Base-by-base conservation (phyloP, 108 stramenopile species). In the Nitzschia palea region DNA sequence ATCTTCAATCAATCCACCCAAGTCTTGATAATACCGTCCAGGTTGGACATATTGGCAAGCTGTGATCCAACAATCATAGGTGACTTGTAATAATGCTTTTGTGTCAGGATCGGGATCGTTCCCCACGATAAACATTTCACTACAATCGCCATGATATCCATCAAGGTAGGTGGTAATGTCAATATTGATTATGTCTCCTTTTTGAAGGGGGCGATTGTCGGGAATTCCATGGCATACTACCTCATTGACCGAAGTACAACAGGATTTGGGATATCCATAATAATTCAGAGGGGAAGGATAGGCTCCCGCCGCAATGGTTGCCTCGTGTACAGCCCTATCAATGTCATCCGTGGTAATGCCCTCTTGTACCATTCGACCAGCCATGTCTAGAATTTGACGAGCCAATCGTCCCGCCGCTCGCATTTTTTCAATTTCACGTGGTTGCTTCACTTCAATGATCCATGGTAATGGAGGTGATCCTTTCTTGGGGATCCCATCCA, bases 201-300 rank as follows among this genome's bases (percentile, higher is more conserved):
- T 85, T 54, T 88, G 37, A 35, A 99, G 69, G n/a, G 62, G 70
- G 26, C 93, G 76, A 45, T 67, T 65, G 74, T 98, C 98, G 29
- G 98, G 98, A 57, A 99, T 99, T 29, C 98, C 98, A 74, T 99
- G 98, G 69, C 97, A 98, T 55, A 98, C 88, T 1, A 99, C 95
- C 77, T 99, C 98, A 70, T 99, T 99, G 44, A 99, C 89, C 1
- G 86, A 88, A 0, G 97, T 97, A 75, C 99, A 99, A 45, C 97
- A 93, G 53, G 83, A 84, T 81, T 98, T 98, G 23, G 98, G 97
- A 73, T 97, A 99, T 29, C 94, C 88, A 35, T 90, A 89, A 71
- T 98, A 99, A 74, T 96, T 97, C 35, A 98, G 70, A 9, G 98
- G 97, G 12, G 91, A 91, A 6, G 98, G 98, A 80, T 98, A 98